These are phyloP conservation scores for Coemansia sp. DNA, from an alignment of 192 early-diverging fungal species.

Conservation along the genomic window DNA sequence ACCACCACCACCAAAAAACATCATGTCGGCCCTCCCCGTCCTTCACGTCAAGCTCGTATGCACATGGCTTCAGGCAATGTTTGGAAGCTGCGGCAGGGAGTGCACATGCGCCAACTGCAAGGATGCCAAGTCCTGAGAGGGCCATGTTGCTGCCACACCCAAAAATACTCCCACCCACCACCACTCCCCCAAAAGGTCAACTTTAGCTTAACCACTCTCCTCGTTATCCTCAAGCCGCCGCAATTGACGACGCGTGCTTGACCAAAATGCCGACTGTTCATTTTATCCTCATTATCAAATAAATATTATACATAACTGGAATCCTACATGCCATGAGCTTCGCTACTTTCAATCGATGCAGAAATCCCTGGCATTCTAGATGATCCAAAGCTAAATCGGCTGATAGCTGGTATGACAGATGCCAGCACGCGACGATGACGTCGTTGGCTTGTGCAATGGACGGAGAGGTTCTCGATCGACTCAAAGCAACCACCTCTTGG, in stretches of 20 bases:
- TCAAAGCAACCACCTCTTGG: no score
- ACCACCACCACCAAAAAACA: background rate
- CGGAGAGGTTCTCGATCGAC: background rate
- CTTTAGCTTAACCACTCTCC: background rate
- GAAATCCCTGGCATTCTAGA: background rate
- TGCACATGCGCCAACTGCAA: conserved; percentile 55
- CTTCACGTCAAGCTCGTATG: conserved; percentile 16
- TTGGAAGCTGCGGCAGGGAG: conserved; percentile 40
- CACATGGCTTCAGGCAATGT: conserved; percentile 30
- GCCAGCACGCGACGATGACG: background rate
- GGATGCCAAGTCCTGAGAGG: conserved; percentile 4
- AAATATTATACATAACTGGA: background rate
- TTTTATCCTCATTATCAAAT: background rate
- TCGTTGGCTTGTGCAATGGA: background rate
- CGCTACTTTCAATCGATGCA: background rate
- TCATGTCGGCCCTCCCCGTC: background rate
- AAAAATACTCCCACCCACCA: background rate
- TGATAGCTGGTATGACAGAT: background rate
- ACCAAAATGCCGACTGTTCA: background rate
- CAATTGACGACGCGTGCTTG: background rate
- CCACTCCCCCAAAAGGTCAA: conserved; percentile 1
- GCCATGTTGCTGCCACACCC: background rate
- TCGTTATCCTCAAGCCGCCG: background rate
- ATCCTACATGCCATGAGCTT: background rate
- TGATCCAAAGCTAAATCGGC: background rate